A percentile compares a stretch with the other conserved stretches of the same genome.
Evolutionary conservation across 805 yeast genomes (phyloP).

Genomic region (Candida arabinofermentans): DNA sequence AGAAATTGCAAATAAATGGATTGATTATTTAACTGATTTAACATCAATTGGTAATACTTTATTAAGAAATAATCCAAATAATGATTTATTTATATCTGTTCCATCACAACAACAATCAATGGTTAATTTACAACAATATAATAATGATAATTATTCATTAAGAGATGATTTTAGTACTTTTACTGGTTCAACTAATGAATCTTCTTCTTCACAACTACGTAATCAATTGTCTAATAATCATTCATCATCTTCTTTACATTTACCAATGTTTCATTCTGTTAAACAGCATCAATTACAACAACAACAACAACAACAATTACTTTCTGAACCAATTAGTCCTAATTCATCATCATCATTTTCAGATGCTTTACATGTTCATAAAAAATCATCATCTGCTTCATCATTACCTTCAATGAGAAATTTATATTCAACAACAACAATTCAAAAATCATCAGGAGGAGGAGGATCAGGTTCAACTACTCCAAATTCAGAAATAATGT

Average conservation of each 20-base stretch:
- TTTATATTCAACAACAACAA: slow-evolving; percentile 4
- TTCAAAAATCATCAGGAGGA: no score
- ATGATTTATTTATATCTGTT: slow-evolving; percentile 12
- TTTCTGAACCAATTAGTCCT: neutral
- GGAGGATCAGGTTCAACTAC: neutral
- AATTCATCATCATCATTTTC: neutral
- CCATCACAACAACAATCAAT: slow-evolving; percentile 8
- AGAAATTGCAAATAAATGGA: slow-evolving; percentile 49
- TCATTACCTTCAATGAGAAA: slow-evolving; percentile 10
- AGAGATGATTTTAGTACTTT: slow-evolving; percentile 13
- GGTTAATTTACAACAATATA: slow-evolving; percentile 2
- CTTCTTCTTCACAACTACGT: slow-evolving; percentile 3
- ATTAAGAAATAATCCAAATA: slow-evolving; percentile 47
- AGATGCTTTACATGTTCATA: slow-evolving; percentile 4
- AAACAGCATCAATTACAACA: slow-evolving; percentile 7
- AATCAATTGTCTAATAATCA: slow-evolving; percentile 8
- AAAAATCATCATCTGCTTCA: slow-evolving; percentile 11
- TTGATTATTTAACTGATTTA: slow-evolving; percentile 49
- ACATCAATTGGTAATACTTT: slow-evolving; percentile 42
- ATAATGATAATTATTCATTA: slow-evolving; percentile 5
- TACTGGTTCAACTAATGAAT: slow-evolving; percentile 1
- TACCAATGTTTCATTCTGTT: slow-evolving; percentile 24
- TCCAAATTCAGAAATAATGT: slow-evolving; percentile 9
- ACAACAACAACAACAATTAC: slow-evolving; percentile 1
- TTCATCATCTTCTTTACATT: slow-evolving; percentile 21